A percentile compares a stretch with the other conserved stretches of the same genome.
Evolutionary conservation across 345 rosid species (phyloP).

Genomic region (Eucalyptus globulus): DNA sequence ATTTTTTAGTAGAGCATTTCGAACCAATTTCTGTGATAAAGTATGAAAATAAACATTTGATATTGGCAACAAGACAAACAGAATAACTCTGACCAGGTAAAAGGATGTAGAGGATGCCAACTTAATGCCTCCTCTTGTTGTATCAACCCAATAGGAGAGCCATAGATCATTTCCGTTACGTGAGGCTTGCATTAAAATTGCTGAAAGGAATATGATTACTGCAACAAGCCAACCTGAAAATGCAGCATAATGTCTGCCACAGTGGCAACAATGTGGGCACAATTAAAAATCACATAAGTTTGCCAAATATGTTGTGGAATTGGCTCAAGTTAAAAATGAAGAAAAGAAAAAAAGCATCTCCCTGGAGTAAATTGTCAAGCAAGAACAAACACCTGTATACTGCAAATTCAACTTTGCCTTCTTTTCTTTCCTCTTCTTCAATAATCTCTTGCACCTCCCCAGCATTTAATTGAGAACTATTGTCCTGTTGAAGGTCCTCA

Average conservation of each 20-base stretch:
- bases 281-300: not conserved
- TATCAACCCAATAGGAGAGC: conserved; percentile 91
- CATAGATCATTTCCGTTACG: conserved; percentile 91
- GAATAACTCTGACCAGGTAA: conserved; percentile 43
- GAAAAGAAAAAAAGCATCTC: not conserved
- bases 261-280: not conserved
- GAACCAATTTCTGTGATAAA: not conserved
- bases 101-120: conserved; percentile 50
- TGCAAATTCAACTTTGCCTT: conserved; percentile 63
- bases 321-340: not conserved
- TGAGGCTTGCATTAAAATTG: conserved; percentile 89
- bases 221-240: conserved; percentile 74
- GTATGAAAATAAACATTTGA: not conserved
- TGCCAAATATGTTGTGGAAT: not conserved
- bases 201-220: conserved; percentile 50
- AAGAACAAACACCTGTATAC: conserved; percentile 53
- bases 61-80: not conserved
- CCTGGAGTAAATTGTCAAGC: not conserved
- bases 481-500: conserved; percentile 3
- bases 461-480: conserved; percentile 7
- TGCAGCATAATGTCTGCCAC: conserved; percentile 64
- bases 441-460: conserved; percentile 39
- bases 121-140: conserved; percentile 32
- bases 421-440: conserved; percentile 65
- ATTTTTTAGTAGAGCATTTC: not conserved